These are phyloP conservation scores for Cyclostephanos invisitatus DNA, from an alignment of 108 stramenopile species.

Conservation along the genomic window DNA sequence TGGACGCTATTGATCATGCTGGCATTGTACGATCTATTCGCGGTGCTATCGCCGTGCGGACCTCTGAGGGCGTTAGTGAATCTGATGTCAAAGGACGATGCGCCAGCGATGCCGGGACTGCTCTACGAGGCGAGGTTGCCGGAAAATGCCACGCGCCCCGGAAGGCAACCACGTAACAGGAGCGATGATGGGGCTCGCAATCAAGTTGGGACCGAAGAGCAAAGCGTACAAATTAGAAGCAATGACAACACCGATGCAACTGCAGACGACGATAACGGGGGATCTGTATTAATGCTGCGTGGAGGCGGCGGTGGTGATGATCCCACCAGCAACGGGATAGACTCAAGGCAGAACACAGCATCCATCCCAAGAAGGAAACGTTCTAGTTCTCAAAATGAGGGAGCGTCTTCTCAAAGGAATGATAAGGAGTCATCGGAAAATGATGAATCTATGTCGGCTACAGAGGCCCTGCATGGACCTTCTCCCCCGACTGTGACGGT, in stretches of 20 bases:
- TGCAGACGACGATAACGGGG: background rate
- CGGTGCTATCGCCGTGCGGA: conserved; percentile 95
- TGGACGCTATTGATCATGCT: conserved; percentile 94
- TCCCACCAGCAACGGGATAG: background rate
- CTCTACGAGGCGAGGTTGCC: conserved; percentile 92
- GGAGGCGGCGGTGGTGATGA: background rate
- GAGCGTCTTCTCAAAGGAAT: background rate
- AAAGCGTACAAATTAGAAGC: background rate
- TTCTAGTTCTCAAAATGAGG: background rate
- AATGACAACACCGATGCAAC: background rate
- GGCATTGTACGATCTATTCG: conserved; percentile 95
- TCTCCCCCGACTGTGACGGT: conserved; percentile 21
- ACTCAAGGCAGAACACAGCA: background rate
- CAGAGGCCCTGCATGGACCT: background rate
- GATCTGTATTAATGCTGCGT: background rate
- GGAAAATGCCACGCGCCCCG: conserved; percentile 48
- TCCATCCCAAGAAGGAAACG: background rate
- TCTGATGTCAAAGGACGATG: conserved; percentile 83
- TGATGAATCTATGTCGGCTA: background rate
- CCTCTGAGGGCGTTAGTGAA: conserved; percentile 90
- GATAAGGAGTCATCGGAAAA: background rate
- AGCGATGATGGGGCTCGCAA: background rate
- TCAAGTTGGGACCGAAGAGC: background rate
- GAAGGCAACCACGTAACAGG: background rate
- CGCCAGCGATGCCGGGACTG: conserved; percentile 92